Evolutionary conservation across 257 asterid genomes (phyloP).

Genomic region (Marsdenia floribunda): DNA sequence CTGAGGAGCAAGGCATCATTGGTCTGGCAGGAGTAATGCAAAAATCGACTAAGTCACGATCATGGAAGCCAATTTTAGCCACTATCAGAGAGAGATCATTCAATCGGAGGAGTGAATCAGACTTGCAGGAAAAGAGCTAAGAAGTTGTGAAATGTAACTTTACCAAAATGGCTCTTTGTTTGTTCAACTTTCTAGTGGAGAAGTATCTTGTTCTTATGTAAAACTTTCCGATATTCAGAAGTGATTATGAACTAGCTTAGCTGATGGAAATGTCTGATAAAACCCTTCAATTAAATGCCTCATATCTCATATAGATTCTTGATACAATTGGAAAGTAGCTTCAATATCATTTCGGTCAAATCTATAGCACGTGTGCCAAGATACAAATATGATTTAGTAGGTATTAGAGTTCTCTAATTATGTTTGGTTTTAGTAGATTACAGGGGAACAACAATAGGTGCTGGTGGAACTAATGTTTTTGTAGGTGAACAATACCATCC

Average conservation of each 20-base stretch:
- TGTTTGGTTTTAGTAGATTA: conserved; percentile 6
- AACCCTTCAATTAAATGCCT: too few relatives aligned
- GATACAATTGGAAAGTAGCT: not conserved
- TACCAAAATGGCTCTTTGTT: not conserved
- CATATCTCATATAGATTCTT: not conserved
- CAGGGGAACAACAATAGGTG: conserved; percentile 59
- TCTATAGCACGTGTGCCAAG: not conserved
- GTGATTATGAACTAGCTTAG: too few relatives aligned
- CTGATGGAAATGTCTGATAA: too few relatives aligned
- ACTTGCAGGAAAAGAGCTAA: conserved; percentile 26
- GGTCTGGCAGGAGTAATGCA: not conserved
- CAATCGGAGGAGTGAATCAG: conserved; percentile 45
- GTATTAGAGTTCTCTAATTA: not conserved
- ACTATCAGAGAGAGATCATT: conserved; percentile 51
- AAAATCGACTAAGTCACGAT: conserved; percentile 15
- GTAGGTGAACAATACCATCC: conserved; percentile 68
- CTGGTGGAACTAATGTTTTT: conserved; percentile 39
- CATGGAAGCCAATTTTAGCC: conserved; percentile 58
- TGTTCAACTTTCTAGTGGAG: not conserved
- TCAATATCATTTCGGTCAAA: not conserved
- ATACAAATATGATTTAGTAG: not conserved
- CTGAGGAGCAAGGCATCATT: not conserved
- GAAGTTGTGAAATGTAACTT: too few relatives aligned
- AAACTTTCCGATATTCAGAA: too few relatives aligned
- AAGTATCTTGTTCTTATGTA: not conserved